Conservation (phyloP, 164 flowering plant genomes). For the Macadamia integrifolia region DNA sequence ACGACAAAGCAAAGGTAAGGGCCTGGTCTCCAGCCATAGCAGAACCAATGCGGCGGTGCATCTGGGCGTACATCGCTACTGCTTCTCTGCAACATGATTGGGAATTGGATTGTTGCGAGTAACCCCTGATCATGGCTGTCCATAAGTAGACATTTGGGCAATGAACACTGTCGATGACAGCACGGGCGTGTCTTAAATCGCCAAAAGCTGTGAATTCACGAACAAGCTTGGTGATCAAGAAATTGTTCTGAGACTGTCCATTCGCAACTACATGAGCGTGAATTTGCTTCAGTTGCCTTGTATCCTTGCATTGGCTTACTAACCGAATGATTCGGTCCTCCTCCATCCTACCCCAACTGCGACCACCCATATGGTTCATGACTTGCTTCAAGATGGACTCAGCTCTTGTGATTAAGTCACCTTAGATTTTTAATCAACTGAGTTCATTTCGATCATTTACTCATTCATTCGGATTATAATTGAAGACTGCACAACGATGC, state of each 20-base stretch:
- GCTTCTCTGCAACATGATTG: conserved; percentile 9
- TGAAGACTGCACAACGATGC: too few relatives aligned
- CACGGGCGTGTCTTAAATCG: conserved; percentile 11
- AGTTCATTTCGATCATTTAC: too few relatives aligned
- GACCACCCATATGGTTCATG: not conserved
- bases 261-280: conserved; percentile 14
- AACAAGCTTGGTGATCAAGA: conserved; percentile 17
- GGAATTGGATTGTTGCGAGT: not conserved
- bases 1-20: conserved; percentile 10
- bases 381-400: too few relatives aligned
- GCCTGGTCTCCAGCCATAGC: conserved; percentile 5
- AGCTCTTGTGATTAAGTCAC: too few relatives aligned
- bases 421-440: too few relatives aligned
- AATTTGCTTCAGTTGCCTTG: conserved; percentile 9
- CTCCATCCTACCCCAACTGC: conserved; percentile 9
- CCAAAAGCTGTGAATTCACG: conserved; percentile 11
- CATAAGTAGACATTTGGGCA: conserved; percentile 14
- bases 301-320: conserved; percentile 5
- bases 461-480: too few relatives aligned
- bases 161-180: conserved; percentile 2
- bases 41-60: conserved; percentile 1
- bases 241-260: conserved; percentile 19
- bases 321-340: conserved; percentile 15
- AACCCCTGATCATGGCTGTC: conserved; percentile 23
- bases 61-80: conserved; percentile 7